phyloP scores from a whole-genome alignment of 345 rosid species.

The Rubroshorea leprosula region DNA sequence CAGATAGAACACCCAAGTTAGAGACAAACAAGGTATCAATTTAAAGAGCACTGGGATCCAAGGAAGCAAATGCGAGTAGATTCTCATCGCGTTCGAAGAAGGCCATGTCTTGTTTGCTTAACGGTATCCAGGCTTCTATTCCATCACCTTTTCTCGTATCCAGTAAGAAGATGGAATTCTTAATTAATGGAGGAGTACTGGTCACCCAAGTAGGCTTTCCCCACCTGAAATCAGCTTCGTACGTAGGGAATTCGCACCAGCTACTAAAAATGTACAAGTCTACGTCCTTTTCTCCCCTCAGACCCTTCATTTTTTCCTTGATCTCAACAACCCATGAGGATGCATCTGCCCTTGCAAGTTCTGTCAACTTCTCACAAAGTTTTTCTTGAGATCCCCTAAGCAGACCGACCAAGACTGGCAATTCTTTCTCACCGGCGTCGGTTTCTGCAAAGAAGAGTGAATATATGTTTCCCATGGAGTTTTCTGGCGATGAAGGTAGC shows the following conservation, averaged over 20 bases:
- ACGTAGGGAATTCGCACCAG: conserved; percentile 4
- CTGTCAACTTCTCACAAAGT: too few relatives aligned
- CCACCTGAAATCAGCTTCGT: conserved; percentile 24
- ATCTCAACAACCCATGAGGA: not conserved
- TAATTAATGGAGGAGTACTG: not conserved
- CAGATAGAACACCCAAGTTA: too few relatives aligned
- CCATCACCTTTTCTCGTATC: conserved; percentile 4
- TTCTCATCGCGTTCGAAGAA: not conserved
- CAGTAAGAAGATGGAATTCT: conserved; percentile 4
- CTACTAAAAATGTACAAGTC: conserved; percentile 1
- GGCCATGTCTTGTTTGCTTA: conserved; percentile 2
- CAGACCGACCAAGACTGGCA: too few relatives aligned
- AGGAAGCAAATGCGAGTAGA: conserved; percentile 1
- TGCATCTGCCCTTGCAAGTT: too few relatives aligned
- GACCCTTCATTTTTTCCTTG: not conserved
- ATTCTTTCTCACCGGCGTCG: not conserved
- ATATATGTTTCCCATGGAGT: conserved; percentile 28
- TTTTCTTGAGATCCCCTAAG: too few relatives aligned
- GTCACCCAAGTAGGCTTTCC: conserved; percentile 16
- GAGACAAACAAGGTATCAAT: too few relatives aligned
- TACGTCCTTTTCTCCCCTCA: not conserved
- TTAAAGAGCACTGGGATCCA: too few relatives aligned
- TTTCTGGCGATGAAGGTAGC: conserved; percentile 28
- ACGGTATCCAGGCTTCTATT: conserved; percentile 1
- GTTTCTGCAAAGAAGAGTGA: conserved; percentile 23